These are phyloP conservation scores for Hebeloma cylindrosporum DNA, from an alignment of 768 basidiomycete genomes.

Conservation along the genomic window DNA sequence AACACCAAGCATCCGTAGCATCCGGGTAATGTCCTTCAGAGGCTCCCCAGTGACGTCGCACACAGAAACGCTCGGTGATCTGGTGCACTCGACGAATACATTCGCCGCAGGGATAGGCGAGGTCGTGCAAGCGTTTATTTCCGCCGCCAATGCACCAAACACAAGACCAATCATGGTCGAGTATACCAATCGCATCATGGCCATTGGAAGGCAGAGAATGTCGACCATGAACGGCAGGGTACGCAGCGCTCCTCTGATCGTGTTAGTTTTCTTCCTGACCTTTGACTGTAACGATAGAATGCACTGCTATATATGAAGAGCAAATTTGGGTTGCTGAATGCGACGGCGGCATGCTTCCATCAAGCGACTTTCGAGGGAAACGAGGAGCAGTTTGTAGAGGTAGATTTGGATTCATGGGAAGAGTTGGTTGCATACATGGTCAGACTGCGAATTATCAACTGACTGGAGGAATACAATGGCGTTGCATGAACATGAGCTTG, in stretches of 20 bases:
- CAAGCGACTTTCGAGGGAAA: conserved; percentile 29
- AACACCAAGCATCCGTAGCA: conserved; percentile 18
- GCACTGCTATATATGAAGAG: conserved; percentile 37
- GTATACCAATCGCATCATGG: conserved; percentile 32
- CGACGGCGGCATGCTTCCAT: conserved; percentile 28
- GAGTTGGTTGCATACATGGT: conserved; percentile 32
- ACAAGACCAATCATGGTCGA: conserved; percentile 34
- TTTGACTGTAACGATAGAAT: conserved; percentile 21
- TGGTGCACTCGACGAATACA: conserved; percentile 25
- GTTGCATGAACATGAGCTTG: no score
- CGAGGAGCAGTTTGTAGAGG: conserved; percentile 28
- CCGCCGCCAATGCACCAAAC: conserved; percentile 18
- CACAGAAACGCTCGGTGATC: conserved; percentile 18
- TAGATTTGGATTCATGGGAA: conserved; percentile 41
- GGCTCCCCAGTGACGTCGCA: conserved; percentile 12
- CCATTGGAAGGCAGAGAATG: conserved; percentile 34
- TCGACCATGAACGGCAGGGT: conserved; percentile 34
- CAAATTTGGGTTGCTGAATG: conserved; percentile 36
- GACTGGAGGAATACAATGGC: conserved; percentile 10
- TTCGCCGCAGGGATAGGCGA: conserved; percentile 36
- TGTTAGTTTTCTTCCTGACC: not conserved
- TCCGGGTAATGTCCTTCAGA: conserved; percentile 16
- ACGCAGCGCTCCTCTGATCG: conserved; percentile 5
- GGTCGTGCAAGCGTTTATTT: conserved; percentile 28
- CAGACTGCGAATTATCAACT: conserved; percentile 27